phyloP scores from a whole-genome alignment of 169 alveolate genomes.

The Eimeria maxima region DNA sequence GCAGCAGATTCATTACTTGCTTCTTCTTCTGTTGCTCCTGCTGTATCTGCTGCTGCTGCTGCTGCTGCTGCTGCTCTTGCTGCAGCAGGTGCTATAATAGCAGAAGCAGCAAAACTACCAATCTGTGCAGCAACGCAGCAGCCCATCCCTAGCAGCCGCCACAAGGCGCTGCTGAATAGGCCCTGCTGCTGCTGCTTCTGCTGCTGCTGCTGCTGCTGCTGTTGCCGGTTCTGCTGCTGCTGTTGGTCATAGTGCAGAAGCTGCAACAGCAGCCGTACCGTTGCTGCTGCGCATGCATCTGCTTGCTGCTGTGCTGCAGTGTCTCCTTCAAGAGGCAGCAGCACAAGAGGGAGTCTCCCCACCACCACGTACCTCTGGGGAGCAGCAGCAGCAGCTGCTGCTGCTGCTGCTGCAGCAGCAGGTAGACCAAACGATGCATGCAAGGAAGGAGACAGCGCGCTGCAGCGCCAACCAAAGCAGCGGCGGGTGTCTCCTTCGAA shows the following conservation, averaged over 20 bases:
- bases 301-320: neutral
- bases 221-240: neutral
- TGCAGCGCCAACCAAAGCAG: conserved; percentile 24
- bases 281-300: neutral
- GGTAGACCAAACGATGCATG: neutral
- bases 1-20: no score
- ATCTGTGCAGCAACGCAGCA: conserved; percentile 26
- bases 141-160: conserved; percentile 19
- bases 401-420: neutral
- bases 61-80: neutral
- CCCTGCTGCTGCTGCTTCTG: neutral
- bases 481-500: neutral
- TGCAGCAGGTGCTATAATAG: conserved; percentile 37
- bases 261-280: neutral
- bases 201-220: neutral
- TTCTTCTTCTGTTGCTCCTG: no score
- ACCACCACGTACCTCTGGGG: neutral
- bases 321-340: neutral
- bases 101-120: conserved; percentile 1
- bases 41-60: no score
- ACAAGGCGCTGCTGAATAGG: conserved; percentile 5
- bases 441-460: neutral
- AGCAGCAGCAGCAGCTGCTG: neutral
- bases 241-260: conserved; percentile 7
- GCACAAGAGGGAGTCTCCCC: conserved; percentile 4